phyloP scores from a whole-genome alignment of 2,329 filamentous ascomycete genomes.

The Aspergillus puulaauensis region DNA sequence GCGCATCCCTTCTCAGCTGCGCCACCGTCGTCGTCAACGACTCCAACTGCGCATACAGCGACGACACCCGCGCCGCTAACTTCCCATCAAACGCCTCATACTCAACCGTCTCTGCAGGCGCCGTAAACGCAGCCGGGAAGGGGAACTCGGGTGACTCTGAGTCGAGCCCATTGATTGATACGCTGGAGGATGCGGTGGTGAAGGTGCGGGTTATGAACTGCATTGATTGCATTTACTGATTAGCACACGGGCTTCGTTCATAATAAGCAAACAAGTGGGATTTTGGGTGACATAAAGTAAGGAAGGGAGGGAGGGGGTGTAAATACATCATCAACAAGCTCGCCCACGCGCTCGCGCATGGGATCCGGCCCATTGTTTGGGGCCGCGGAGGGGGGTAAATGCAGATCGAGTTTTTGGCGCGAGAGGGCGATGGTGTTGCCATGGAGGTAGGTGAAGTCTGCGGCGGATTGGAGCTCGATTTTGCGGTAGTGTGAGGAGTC shows the following conservation, averaged over 20 bases:
- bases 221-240: not conserved
- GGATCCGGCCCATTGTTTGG: conserved; percentile 39
- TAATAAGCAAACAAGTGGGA: too few species aligned
- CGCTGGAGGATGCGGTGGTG: conserved; percentile 42
- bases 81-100: conserved; percentile 47
- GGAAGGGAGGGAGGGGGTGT: not conserved
- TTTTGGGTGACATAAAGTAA: not conserved
- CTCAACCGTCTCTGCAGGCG: conserved; percentile 44
- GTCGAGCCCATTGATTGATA: conserved; percentile 51
- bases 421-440: conserved; percentile 46
- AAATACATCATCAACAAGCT: conserved; percentile 42
- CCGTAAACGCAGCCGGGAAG: conserved; percentile 33
- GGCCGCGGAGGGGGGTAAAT: conserved; percentile 47
- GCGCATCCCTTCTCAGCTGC: conserved; percentile 46
- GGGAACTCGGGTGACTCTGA: conserved; percentile 31
- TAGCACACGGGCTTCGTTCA: not conserved
- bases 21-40: conserved; percentile 48
- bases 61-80: conserved; percentile 43
- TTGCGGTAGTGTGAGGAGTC: conserved; percentile 47
- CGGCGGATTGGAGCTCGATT: conserved; percentile 51
- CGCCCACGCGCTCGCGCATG: conserved; percentile 44
- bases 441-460: conserved; percentile 51
- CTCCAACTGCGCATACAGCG: conserved; percentile 49
- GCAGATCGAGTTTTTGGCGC: conserved; percentile 49
- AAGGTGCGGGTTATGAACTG: conserved; percentile 48